A percentile compares a stretch with the other conserved stretches of the same genome.
Conservation (phyloP, 305 asterid species). For the Ajuga reptans region DNA sequence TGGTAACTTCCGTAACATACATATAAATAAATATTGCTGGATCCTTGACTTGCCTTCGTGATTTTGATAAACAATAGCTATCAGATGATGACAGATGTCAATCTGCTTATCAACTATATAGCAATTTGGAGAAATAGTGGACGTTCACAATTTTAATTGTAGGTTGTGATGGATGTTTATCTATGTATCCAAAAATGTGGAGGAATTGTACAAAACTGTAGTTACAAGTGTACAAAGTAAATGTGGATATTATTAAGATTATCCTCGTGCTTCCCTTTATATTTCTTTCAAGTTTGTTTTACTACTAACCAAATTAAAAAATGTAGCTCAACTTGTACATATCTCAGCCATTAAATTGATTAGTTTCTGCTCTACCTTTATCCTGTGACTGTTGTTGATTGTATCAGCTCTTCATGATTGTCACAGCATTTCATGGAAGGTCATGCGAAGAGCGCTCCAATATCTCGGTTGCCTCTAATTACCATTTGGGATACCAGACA, state of each 20-base stretch:
- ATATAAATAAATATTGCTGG: not conserved
- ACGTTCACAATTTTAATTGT: not conserved
- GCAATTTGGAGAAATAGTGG: not conserved
- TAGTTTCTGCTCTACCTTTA: constrained; percentile 14
- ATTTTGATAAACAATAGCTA: not conserved
- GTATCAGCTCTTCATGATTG: constrained; percentile 30
- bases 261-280: not conserved
- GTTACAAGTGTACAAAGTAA: not conserved
- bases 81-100: not conserved
- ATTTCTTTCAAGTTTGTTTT: not conserved
- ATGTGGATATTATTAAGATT: not conserved
- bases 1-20: not conserved
- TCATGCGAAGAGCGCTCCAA: constrained; percentile 94
- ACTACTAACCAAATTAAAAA: not conserved
- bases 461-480: constrained; percentile 85
- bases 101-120: not conserved
- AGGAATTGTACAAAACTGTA: not conserved
- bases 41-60: not conserved
- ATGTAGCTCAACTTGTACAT: not conserved
- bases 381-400: constrained; percentile 23
- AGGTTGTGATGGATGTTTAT: not conserved
- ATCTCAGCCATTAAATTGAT: not conserved
- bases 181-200: not conserved
- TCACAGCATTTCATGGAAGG: constrained; percentile 99
- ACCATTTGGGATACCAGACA: constrained; percentile 68